These are phyloP conservation scores for Lactarius psammicola DNA, from an alignment of 768 basidiomycete species.

Conservation along the genomic window DNA sequence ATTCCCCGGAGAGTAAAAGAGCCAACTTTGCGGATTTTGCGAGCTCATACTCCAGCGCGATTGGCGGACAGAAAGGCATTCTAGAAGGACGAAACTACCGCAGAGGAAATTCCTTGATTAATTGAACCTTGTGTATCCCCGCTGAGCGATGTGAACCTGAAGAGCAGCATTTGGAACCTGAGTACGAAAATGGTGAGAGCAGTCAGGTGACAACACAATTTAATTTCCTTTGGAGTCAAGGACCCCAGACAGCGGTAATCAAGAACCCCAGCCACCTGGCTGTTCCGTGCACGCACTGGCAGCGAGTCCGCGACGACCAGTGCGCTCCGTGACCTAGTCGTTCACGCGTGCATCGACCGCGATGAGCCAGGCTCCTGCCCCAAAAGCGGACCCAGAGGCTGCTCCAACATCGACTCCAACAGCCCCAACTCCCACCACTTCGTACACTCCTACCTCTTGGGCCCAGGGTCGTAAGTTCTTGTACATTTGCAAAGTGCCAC, in stretches of 20 bases:
- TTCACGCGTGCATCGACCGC: background rate
- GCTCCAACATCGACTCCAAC: slow-evolving; percentile 10
- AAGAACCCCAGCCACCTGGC: background rate
- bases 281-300: background rate
- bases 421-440: slow-evolving; percentile 20
- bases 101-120: background rate
- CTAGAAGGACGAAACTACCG: background rate
- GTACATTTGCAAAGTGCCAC: background rate
- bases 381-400: slow-evolving; percentile 22
- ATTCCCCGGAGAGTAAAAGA: background rate
- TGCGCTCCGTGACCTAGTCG: background rate
- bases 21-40: background rate
- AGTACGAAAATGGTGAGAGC: background rate
- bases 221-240: background rate
- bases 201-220: too few relatives aligned
- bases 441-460: slow-evolving; percentile 23
- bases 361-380: slow-evolving; percentile 23
- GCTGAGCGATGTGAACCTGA: background rate
- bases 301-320: background rate
- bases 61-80: background rate
- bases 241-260: background rate
- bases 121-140: background rate
- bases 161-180: background rate
- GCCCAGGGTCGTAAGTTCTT: slow-evolving; percentile 22
- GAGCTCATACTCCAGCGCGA: background rate